Evolutionary conservation across 2,329 filamentous ascomycete species (phyloP).

Genomic region (Microascus cirrosus): DNA sequence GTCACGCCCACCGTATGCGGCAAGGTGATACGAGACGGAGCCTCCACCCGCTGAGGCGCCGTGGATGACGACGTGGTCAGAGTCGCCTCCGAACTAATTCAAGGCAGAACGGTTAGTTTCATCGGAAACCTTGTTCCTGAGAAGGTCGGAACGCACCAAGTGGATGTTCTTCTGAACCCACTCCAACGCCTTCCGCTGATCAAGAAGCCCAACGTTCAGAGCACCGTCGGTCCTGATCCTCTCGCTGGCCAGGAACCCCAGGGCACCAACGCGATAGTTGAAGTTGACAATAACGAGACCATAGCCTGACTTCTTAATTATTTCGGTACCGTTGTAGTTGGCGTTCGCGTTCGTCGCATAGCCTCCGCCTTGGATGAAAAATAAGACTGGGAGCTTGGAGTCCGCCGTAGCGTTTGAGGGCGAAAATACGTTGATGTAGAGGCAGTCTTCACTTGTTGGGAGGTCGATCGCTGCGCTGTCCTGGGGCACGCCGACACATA

Average conservation of each 20-base stretch:
- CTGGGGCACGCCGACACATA: constrained; percentile 27
- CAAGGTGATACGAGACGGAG: constrained; percentile 54
- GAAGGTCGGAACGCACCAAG: constrained; percentile 11
- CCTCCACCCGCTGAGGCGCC: constrained; percentile 59
- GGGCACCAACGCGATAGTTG: constrained; percentile 68
- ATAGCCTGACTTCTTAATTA: constrained; percentile 45
- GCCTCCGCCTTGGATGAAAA: constrained; percentile 48
- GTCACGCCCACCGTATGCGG: constrained; percentile 37
- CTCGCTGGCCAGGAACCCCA: constrained; percentile 54
- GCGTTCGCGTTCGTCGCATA: constrained; percentile 37
- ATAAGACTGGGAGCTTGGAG: constrained; percentile 52
- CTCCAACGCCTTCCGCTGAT: constrained; percentile 56
- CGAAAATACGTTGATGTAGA: constrained; percentile 56
- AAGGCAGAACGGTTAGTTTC: background rate
- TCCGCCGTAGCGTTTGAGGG: constrained; percentile 36
- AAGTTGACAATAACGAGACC: constrained; percentile 20
- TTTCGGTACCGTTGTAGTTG: constrained; percentile 47
- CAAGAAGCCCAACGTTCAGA: constrained; percentile 58
- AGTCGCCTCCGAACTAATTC: constrained; percentile 55
- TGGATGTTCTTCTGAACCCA: constrained; percentile 59
- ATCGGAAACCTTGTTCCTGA: background rate
- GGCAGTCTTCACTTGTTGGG: constrained; percentile 47
- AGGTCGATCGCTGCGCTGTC: constrained; percentile 1
- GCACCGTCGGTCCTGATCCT: constrained; percentile 34
- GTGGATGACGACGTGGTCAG: constrained; percentile 54